phyloP scores from a whole-genome alignment of 257 asterid species.

The Nemophila menziesii region DNA sequence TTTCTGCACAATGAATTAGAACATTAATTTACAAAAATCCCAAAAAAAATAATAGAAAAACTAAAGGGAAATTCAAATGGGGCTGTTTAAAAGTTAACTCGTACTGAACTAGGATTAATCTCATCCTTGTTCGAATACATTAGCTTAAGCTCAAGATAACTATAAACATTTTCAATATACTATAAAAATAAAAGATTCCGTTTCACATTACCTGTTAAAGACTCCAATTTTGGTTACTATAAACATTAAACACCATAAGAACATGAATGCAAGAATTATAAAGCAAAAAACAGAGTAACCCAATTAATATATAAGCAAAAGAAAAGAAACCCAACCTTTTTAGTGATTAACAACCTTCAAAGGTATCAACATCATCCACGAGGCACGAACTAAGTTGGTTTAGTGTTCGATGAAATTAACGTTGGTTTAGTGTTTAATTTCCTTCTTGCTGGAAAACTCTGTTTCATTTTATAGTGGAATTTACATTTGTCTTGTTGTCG shows the following conservation, averaged over 20 bases:
- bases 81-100: no score
- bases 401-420: conserved; percentile 16
- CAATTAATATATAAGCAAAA: conserved; percentile 4
- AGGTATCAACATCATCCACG: conserved; percentile 3
- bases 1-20: conserved; percentile 25
- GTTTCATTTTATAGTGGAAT: conserved; percentile 2
- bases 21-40: conserved; percentile 14
- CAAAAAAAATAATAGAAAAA: conserved; percentile 7
- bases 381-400: neutral
- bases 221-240: conserved; percentile 10
- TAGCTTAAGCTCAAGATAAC: conserved; percentile 2
- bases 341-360: neutral
- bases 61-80: conserved; percentile 1
- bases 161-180: conserved; percentile 24
- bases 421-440: no score
- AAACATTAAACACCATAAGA: conserved; percentile 5
- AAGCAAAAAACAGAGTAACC: conserved; percentile 2
- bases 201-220: conserved; percentile 24
- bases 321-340: conserved; percentile 12
- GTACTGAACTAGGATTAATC: no score
- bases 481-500: conserved; percentile 11
- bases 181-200: conserved; percentile 38
- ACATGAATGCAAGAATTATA: conserved; percentile 8
- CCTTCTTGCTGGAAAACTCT: neutral
- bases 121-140: no score